These are phyloP conservation scores for Cryphonectria naterciae DNA, from an alignment of 2,329 filamentous ascomycete species.

Conservation along the genomic window DNA sequence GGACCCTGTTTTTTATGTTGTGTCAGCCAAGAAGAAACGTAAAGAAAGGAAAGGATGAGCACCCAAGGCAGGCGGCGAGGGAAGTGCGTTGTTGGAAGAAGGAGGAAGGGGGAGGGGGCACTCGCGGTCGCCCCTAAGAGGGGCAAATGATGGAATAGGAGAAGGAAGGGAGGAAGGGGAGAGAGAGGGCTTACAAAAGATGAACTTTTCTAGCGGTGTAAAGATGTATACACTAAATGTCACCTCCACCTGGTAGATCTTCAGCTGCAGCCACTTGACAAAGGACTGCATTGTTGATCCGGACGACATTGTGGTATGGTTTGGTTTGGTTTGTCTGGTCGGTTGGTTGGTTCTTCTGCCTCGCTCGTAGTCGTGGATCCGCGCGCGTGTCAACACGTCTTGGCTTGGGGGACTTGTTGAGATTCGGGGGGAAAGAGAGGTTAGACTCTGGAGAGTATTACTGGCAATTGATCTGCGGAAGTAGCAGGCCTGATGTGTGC, in stretches of 20 bases:
- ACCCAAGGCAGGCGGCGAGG: neutral
- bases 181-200: slow-evolving; percentile 75
- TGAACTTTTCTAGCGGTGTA: slow-evolving; percentile 92
- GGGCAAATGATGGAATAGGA: neutral
- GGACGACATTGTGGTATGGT: slow-evolving; percentile 43
- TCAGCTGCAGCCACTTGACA: slow-evolving; percentile 86
- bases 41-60: neutral
- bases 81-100: neutral
- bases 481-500: neutral
- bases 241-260: slow-evolving; percentile 98
- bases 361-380: neutral
- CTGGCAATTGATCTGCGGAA: neutral
- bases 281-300: slow-evolving; percentile 53
- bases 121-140: too few species aligned
- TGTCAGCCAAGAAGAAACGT: neutral
- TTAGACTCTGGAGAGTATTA: neutral
- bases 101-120: neutral
- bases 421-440: neutral
- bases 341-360: neutral
- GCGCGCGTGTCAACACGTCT: neutral
- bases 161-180: slow-evolving; percentile 3
- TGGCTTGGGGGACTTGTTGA: neutral
- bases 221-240: slow-evolving; percentile 98
- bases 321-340: slow-evolving; percentile 28
- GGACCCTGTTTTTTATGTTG: slow-evolving; percentile 64